These are phyloP conservation scores for Lecanicillium sp. DNA, from an alignment of 2,329 filamentous ascomycete genomes.

Conservation along the genomic window DNA sequence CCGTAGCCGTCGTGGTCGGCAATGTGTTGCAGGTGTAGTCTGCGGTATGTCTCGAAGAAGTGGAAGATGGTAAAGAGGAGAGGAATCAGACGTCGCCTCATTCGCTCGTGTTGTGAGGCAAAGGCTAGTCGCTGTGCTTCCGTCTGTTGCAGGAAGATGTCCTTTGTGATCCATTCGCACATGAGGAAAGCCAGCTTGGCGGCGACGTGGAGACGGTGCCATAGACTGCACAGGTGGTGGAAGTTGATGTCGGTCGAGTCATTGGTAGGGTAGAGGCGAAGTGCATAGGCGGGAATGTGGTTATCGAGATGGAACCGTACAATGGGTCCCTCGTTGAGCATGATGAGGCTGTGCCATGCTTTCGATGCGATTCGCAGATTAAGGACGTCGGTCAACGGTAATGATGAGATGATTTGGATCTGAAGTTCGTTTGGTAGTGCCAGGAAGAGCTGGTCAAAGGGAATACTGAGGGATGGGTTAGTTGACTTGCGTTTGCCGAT, in stretches of 20 bases:
- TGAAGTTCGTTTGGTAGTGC: constrained; percentile 54
- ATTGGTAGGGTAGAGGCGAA: constrained; percentile 49
- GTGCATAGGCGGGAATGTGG: constrained; percentile 52
- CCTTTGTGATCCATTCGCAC: constrained; percentile 57
- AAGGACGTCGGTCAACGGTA: constrained; percentile 53
- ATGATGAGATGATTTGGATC: constrained; percentile 51
- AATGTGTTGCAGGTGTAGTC: constrained; percentile 50
- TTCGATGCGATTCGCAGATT: constrained; percentile 51
- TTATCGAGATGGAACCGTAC: constrained; percentile 53
- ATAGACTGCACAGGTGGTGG: constrained; percentile 55
- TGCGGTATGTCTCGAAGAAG: constrained; percentile 59
- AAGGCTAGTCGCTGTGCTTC: constrained; percentile 49
- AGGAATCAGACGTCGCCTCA: constrained; percentile 57
- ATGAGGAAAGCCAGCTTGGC: constrained; percentile 55
- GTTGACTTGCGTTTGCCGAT: constrained; percentile 7
- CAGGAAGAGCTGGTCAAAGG: constrained; percentile 51
- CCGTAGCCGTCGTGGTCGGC: constrained; percentile 43
- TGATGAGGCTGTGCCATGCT: constrained; percentile 52
- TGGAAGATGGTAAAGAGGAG: constrained; percentile 59
- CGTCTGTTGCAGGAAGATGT: constrained; percentile 54
- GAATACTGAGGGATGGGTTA: constrained; percentile 23
- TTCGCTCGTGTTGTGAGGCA: constrained; percentile 52
- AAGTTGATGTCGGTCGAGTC: constrained; percentile 42
- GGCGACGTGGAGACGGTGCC: constrained; percentile 58
- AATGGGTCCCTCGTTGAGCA: constrained; percentile 52